Evolutionary conservation across 139 green algal species (phyloP).

Genomic region (Raphidocelis subcapitata): DNA sequence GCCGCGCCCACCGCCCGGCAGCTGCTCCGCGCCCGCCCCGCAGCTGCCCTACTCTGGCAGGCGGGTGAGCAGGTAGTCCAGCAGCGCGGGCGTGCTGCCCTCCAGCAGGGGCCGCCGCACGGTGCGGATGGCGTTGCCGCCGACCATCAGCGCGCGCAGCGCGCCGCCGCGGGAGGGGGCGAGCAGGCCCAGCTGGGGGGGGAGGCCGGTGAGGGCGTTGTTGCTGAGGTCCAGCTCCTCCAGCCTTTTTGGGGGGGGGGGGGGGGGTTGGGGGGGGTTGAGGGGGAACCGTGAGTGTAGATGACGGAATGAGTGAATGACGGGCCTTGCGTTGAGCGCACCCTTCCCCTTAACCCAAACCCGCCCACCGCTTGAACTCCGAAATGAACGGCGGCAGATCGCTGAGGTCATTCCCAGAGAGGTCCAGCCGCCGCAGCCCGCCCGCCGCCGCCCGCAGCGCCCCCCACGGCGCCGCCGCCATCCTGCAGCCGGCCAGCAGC

Average conservation of each 20-base stretch:
- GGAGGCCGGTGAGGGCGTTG: slow-evolving; percentile 47
- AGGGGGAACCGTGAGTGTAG: too few species aligned
- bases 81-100: slow-evolving; percentile 38
- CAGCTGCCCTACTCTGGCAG: too few species aligned
- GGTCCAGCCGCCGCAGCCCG: slow-evolving; percentile 28
- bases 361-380: slow-evolving; percentile 23
- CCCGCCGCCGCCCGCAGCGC: background rate
- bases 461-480: slow-evolving; percentile 10
- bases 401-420: slow-evolving; percentile 36
- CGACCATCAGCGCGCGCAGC: slow-evolving; percentile 42
- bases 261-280: background rate
- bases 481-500: background rate
- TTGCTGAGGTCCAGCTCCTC: slow-evolving; percentile 53
- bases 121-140: slow-evolving; percentile 49
- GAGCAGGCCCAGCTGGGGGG: slow-evolving; percentile 48
- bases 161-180: background rate
- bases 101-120: slow-evolving; percentile 47
- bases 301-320: too few species aligned
- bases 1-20: too few species aligned
- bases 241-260: slow-evolving; percentile 29
- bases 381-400: slow-evolving; percentile 32
- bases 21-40: too few species aligned
- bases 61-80: slow-evolving; percentile 38
- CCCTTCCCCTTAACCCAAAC: background rate
- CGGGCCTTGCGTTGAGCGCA: background rate